A percentile compares a stretch with the other conserved stretches of the same genome.
Evolutionary conservation across 2,329 filamentous ascomycete species (phyloP).

Genomic region (Aspergillus latus): DNA sequence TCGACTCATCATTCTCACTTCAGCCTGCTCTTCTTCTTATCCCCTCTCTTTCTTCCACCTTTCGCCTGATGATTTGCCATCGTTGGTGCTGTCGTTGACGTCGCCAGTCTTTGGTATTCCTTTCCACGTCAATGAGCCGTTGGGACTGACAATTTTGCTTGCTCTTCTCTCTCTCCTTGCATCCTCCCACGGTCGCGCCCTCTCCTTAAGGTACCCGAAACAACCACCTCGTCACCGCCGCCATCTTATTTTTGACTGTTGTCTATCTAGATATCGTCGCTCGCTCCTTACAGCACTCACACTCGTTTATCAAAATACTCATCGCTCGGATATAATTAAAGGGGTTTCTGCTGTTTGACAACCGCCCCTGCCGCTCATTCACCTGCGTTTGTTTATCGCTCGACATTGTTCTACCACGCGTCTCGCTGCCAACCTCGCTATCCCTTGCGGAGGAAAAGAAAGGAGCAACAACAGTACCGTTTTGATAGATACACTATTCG

Average conservation of each 20-base stretch:
- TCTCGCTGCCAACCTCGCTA: slow-evolving; percentile 13
- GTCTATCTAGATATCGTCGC: slow-evolving; percentile 23
- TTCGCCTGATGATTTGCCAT: slow-evolving; percentile 19
- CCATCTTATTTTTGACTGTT: slow-evolving; percentile 16
- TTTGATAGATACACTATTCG: slow-evolving; percentile 4
- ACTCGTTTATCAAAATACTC: slow-evolving; percentile 25
- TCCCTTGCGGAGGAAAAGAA: slow-evolving; percentile 10
- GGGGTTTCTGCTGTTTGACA: slow-evolving; percentile 18
- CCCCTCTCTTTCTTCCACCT: slow-evolving; percentile 5
- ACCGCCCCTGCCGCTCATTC: slow-evolving; percentile 31
- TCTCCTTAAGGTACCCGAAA: slow-evolving; percentile 18
- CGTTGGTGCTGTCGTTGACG: slow-evolving; percentile 34
- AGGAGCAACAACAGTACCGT: background rate
- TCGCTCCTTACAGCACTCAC: slow-evolving; percentile 29
- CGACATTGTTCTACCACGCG: slow-evolving; percentile 10
- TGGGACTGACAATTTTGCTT: slow-evolving; percentile 25
- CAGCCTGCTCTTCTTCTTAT: slow-evolving; percentile 3
- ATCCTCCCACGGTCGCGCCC: slow-evolving; percentile 27
- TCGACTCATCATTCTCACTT: background rate
- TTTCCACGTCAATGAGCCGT: slow-evolving; percentile 28
- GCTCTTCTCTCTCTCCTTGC: slow-evolving; percentile 24
- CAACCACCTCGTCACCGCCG: slow-evolving; percentile 10
- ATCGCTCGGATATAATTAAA: slow-evolving; percentile 12
- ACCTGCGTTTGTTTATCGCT: slow-evolving; percentile 19
- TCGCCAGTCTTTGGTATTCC: slow-evolving; percentile 21